Conservation (phyloP, 331 rosid species). For the Stylosanthes scabra region DNA sequence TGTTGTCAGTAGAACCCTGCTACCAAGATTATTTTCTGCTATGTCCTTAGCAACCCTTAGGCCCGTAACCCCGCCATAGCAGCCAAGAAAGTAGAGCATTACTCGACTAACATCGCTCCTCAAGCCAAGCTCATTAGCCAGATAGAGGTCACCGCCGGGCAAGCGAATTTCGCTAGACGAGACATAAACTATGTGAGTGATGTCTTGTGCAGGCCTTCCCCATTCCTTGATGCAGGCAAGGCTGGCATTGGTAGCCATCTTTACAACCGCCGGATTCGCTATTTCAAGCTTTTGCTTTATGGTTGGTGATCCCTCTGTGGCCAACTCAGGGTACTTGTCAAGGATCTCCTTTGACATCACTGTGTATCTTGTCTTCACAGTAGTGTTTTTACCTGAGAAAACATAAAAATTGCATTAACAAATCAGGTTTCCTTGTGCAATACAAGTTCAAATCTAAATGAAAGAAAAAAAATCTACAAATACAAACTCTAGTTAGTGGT, state of each 20-base stretch:
- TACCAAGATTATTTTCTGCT: constrained; percentile 91
- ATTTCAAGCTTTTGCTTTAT: constrained; percentile 84
- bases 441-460: background rate
- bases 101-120: constrained; percentile 68
- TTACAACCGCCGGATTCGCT: constrained; percentile 90
- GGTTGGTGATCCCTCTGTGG: constrained; percentile 86
- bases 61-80: constrained; percentile 93
- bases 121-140: constrained; percentile 77
- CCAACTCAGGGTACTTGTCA: constrained; percentile 84
- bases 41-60: constrained; percentile 96
- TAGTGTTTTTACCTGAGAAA: constrained; percentile 82
- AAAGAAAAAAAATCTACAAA: background rate
- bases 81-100: constrained; percentile 92
- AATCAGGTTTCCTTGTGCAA: background rate
- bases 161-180: constrained; percentile 88
- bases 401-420: background rate
- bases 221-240: constrained; percentile 85
- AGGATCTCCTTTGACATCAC: constrained; percentile 96
- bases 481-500: background rate
- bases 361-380: constrained; percentile 96
- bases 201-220: constrained; percentile 80
- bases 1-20: constrained; percentile 73
- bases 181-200: constrained; percentile 89
- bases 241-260: constrained; percentile 87
- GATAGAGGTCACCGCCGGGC: constrained; percentile 93